Base-by-base conservation (phyloP, 192 early-diverging fungal species). In the Coemansia sp. region DNA sequence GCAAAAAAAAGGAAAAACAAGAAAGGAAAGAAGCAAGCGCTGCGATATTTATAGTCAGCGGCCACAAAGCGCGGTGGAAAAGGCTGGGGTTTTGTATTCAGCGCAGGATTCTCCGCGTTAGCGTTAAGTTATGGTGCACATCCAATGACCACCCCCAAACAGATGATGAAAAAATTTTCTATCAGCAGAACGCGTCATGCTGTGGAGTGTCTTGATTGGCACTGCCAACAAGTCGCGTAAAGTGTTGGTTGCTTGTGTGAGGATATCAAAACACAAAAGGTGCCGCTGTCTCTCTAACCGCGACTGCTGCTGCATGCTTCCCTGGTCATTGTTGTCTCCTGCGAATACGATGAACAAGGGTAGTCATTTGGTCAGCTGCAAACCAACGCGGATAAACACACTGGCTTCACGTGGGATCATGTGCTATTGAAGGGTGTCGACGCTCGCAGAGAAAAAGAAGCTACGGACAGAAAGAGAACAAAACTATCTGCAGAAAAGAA, bases 11-110 rank as follows among this genome's bases (percentile, higher is more conserved):
- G 32, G 21, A 31, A 34, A 22, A 41, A 4, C 31, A 24, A 54
- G 41, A 48, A 31, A 50, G 12, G 34, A 44, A 30, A 64, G 32
- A 62, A 50, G 48, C 22, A 62, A 7, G n/a, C 32, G 41, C 12
- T 22, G 7, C 56, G 56, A 32, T 58, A 58, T 58, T 58, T 58
- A 58, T 58, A 58, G n/a, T 22, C 32, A 32, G 41, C 18, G 56
- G 22, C 32, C 38, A 3, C 38, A 44, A 44, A 44, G 38, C 38
- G 38, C 38, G 38, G 38, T 14, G 14, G 14, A 44, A 44, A 44
- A 16, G 14, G 9, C 14, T 9, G 38, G 38, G 38, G 38, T 44
- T 44, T 44, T 44, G 38, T 44, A 44, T 44, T 44, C 38, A 44
- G 38, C 38, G 38, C 38, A 44, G 38, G 14, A 44, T 16, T 44